Conservation (phyloP, 176 grass and related monocot species). For the Carex scoparia region DNA sequence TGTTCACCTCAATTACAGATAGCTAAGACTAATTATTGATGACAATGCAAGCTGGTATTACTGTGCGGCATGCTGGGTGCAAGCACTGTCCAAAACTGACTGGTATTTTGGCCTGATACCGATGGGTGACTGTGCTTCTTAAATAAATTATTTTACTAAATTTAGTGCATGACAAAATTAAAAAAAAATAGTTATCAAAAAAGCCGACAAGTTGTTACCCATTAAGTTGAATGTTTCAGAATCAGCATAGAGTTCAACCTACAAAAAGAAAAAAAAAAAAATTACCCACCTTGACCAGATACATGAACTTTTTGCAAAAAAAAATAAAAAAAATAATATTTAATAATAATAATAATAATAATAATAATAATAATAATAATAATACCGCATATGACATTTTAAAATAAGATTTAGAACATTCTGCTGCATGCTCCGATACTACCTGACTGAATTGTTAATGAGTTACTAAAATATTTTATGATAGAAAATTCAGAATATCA, state of each 20-base stretch:
- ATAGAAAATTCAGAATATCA: not conserved
- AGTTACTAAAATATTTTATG: not conserved
- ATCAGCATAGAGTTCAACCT: slow-evolving; percentile 63
- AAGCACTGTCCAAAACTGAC: not conserved
- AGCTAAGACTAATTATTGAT: not conserved
- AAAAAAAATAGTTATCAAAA: slow-evolving; percentile 8
- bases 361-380: not conserved
- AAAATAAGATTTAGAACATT: not conserved
- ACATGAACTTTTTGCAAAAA: not conserved
- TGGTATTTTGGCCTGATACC: not conserved
- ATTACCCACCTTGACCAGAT: not conserved
- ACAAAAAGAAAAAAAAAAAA: slow-evolving; percentile 17
- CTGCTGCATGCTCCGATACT: not conserved
- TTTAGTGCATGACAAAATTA: not conserved
- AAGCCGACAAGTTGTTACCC: slow-evolving; percentile 31
- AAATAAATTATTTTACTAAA: not conserved
- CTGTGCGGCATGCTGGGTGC: not conserved
- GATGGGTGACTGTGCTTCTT: not conserved
- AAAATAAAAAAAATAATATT: too few relatives aligned
- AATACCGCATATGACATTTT: not conserved
- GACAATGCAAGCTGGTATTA: not conserved
- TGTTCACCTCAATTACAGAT: not conserved
- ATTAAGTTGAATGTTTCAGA: slow-evolving; percentile 54
- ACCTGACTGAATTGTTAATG: not conserved
- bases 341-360: not conserved